These are phyloP conservation scores for Phytophthora lateralis DNA, from an alignment of 352 stramenopile genomes.

Conservation along the genomic window DNA sequence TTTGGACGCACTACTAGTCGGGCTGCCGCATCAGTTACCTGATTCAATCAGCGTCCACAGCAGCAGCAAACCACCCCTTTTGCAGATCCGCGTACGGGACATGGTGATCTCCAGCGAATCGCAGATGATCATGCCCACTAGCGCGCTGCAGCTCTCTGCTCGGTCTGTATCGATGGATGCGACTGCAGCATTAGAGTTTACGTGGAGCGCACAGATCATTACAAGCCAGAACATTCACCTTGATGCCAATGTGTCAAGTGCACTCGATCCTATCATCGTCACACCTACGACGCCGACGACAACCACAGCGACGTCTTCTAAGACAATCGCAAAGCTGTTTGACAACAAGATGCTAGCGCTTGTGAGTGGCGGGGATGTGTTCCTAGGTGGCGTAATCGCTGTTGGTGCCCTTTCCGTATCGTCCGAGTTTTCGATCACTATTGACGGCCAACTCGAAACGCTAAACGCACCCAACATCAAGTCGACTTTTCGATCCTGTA, in stretches of 20 bases:
- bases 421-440: constrained; percentile 55
- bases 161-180: constrained; percentile 62
- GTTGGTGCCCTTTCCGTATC: constrained; percentile 59
- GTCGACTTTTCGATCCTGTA: constrained; percentile 54
- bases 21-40: constrained; percentile 17
- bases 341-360: constrained; percentile 49
- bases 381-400: constrained; percentile 49
- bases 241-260: constrained; percentile 54
- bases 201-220: constrained; percentile 46
- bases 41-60: constrained; percentile 29
- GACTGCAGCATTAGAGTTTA: constrained; percentile 47
- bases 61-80: constrained; percentile 26
- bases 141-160: constrained; percentile 41
- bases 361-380: constrained; percentile 58
- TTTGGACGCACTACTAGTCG: constrained; percentile 43
- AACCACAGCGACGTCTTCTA: constrained; percentile 9
- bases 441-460: constrained; percentile 53
- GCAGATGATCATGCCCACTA: constrained; percentile 47
- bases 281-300: constrained; percentile 6
- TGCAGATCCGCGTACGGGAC: constrained; percentile 44
- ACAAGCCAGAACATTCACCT: constrained; percentile 53
- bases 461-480: constrained; percentile 45
- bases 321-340: constrained; percentile 11
- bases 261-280: constrained; percentile 26
- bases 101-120: constrained; percentile 50